These are phyloP conservation scores for Ogataea methylovora DNA, from an alignment of 805 yeast genomes.

Conservation along the genomic window DNA sequence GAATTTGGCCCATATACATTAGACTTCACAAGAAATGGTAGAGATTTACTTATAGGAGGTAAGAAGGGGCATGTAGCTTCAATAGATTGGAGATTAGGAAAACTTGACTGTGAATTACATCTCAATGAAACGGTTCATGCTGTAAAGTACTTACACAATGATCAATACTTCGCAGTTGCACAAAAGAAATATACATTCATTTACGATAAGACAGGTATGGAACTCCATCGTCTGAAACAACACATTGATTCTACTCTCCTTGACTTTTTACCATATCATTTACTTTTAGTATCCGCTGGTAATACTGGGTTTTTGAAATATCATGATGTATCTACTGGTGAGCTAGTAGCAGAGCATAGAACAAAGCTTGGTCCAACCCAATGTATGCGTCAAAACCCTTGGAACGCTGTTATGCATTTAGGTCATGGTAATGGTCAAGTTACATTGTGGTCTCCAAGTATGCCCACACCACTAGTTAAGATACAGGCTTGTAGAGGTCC, in stretches of 20 bases:
- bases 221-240: conserved; percentile 83
- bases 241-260: conserved; percentile 79
- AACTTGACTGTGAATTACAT: conserved; percentile 71
- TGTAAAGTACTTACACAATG: conserved; percentile 85
- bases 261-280: conserved; percentile 91
- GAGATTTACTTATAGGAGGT: conserved; percentile 80
- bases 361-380: conserved; percentile 89
- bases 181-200: conserved; percentile 92
- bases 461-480: conserved; percentile 79
- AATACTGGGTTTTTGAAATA: conserved; percentile 82
- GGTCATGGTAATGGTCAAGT: conserved; percentile 94
- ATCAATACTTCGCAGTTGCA: conserved; percentile 93
- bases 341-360: conserved; percentile 70
- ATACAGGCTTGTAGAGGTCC: conserved; percentile 82
- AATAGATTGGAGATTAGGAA: conserved; percentile 91
- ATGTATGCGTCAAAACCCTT: conserved; percentile 84
- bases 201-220: conserved; percentile 86
- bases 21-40: conserved; percentile 83
- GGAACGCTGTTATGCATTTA: conserved; percentile 90
- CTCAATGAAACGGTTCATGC: conserved; percentile 86
- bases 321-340: conserved; percentile 94
- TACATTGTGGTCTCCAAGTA: conserved; percentile 87
- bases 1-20: conserved; percentile 83
- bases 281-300: conserved; percentile 80
- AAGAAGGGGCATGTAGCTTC: conserved; percentile 92